Base-by-base conservation (phyloP, 345 rosid genomes). In the Melaleuca quinquenervia region DNA sequence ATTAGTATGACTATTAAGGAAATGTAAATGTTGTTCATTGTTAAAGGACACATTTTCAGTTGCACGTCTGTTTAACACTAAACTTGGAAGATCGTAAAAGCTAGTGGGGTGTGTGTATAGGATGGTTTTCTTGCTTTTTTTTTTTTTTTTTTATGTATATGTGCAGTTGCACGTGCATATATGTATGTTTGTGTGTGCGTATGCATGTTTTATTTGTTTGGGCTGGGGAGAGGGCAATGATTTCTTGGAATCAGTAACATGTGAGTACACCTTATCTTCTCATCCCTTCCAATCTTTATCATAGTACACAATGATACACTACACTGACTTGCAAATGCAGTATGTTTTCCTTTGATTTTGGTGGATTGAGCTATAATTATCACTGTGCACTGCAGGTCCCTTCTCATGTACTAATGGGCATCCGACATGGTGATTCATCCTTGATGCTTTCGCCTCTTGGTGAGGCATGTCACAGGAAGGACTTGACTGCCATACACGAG, bases 391-490 rank as follows among this genome's bases (percentile, higher is more conserved):
- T 89, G 86, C 87, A 92, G 99, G 96, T 94, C 88, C 98, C 98
- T 91, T 97, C 98, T 86, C 96, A 94, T 89, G 88, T 90, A 82
- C 87, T 96, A 90, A 96, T 97, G 98, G 98, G 94, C 74, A 91
- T 97, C 85, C 96, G 92, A 58, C 91, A 92, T 88, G 88, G 94
- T 84, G 91, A 92, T 85, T 91, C 94, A 74, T 86, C 92, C 13
- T 86, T 88, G 26, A 91, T 94, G 83, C 90, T 95, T 84, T 90
- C 96, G 36, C 94, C 98, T 15, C 90, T 96, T n/a, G 98, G 99
- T 49, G 99, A 97, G 84, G 99, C 99, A 21, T 96, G 98, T 90
- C 88, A 90, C 44, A 91, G 95, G 91, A 93, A 90, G 88, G 99
- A 96, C 92, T 89, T 94, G 89, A 94, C 96, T 82, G 96, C 96